Evolutionary conservation across 805 yeast genomes (phyloP).

Genomic region (Yamadazyma takamatsuzukensis): DNA sequence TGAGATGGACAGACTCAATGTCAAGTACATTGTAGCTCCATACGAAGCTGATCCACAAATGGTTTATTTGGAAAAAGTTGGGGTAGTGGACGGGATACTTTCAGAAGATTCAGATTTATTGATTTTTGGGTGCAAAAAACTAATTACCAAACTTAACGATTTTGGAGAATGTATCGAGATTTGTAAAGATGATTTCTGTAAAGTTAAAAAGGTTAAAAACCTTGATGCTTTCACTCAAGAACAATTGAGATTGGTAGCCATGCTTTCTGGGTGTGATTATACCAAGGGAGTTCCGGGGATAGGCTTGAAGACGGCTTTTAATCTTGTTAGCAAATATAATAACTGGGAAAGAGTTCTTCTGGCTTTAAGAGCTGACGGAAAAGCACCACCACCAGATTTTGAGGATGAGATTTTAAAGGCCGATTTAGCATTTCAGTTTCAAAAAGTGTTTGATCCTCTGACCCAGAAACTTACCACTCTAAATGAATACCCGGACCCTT

Average conservation of each 20-base stretch:
- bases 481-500: slow-evolving; percentile 47
- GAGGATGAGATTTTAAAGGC: slow-evolving; percentile 63
- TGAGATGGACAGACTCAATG: slow-evolving; percentile 51
- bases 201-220: slow-evolving; percentile 45
- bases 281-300: slow-evolving; percentile 80
- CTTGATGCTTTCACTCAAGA: slow-evolving; percentile 49
- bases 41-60: slow-evolving; percentile 98
- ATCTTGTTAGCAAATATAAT: slow-evolving; percentile 48
- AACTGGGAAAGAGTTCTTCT: slow-evolving; percentile 54
- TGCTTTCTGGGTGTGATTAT: slow-evolving; percentile 95
- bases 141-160: slow-evolving; percentile 81
- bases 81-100: slow-evolving; percentile 77
- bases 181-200: slow-evolving; percentile 48
- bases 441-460: slow-evolving; percentile 78
- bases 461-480: slow-evolving; percentile 49
- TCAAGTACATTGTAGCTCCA: slow-evolving; percentile 88
- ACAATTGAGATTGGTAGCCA: slow-evolving; percentile 73
- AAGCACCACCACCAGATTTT: slow-evolving; percentile 60
- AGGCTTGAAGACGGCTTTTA: slow-evolving; percentile 76
- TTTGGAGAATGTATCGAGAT: slow-evolving; percentile 73
- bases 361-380: slow-evolving; percentile 59
- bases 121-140: slow-evolving; percentile 74
- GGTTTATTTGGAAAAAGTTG: slow-evolving; percentile 78
- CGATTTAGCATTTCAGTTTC: slow-evolving; percentile 74
- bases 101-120: slow-evolving; percentile 94